Evolutionary conservation across 2,329 filamentous ascomycete genomes (phyloP).

Genomic region (Orbilia javanica): DNA sequence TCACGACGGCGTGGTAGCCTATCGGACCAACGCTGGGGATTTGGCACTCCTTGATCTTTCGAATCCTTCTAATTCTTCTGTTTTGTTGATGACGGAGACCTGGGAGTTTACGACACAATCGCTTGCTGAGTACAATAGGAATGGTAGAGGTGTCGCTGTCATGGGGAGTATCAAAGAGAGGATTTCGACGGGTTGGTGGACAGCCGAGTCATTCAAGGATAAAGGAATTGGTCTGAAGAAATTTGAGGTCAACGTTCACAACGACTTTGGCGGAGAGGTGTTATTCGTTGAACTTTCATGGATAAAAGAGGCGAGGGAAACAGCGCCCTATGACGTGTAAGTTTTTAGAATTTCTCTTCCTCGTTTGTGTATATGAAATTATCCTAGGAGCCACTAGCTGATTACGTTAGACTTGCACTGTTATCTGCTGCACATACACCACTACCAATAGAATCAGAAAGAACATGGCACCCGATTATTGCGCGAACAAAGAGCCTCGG

Average conservation of each 20-base stretch:
- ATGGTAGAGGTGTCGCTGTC: background rate
- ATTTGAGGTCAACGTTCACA: slow-evolving; percentile 39
- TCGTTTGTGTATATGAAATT: background rate
- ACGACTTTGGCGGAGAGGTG: slow-evolving; percentile 43
- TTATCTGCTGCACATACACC: slow-evolving; percentile 4
- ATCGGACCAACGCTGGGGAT: slow-evolving; percentile 27
- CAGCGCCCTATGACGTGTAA: slow-evolving; percentile 10
- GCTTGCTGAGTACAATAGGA: slow-evolving; percentile 24
- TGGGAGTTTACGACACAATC: slow-evolving; percentile 35
- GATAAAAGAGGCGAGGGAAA: background rate
- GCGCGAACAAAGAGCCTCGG: slow-evolving; percentile 21
- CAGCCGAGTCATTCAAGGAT: background rate
- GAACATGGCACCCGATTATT: slow-evolving; percentile 24
- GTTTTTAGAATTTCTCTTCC: background rate
- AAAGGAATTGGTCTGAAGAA: slow-evolving; percentile 11
- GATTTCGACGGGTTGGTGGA: slow-evolving; percentile 17
- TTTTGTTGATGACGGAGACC: slow-evolving; percentile 12
- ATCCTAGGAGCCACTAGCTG: background rate
- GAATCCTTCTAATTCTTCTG: slow-evolving; percentile 30
- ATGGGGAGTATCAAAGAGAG: background rate
- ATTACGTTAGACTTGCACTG: background rate
- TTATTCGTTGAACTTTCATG: slow-evolving; percentile 29
- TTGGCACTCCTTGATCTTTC: slow-evolving; percentile 36
- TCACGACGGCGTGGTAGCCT: slow-evolving; percentile 20
- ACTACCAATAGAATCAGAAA: background rate